Percentiles rank a stretch among this genome's conserved stretches.
Evolutionary conservation across 306 rosid species (phyloP).

Genomic region (Luffa aegyptiaca): DNA sequence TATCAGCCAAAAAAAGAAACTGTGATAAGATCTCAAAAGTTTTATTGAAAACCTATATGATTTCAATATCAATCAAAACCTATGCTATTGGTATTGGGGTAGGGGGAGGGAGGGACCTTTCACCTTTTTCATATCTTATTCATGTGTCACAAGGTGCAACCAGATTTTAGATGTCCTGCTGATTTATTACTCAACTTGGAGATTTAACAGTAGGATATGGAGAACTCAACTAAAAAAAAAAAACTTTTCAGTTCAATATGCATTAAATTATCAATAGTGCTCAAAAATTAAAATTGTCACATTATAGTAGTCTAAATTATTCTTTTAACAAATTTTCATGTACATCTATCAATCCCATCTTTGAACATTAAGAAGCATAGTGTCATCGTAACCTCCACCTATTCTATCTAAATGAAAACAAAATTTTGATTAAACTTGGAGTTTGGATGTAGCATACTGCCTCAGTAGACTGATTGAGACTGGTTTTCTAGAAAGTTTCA

Average conservation of each 20-base stretch:
- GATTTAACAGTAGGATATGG: neutral
- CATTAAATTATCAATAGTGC: neutral
- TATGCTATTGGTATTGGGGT: neutral
- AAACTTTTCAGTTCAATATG: neutral
- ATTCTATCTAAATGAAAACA: neutral
- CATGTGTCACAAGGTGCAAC: neutral
- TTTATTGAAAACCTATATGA: neutral
- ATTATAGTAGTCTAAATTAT: neutral
- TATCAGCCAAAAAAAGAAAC: neutral
- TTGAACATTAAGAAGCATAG: neutral
- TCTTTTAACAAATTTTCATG: neutral
- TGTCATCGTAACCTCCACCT: neutral
- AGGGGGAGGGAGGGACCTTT: neutral
- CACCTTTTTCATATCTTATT: neutral
- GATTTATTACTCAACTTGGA: slow-evolving; percentile 1
- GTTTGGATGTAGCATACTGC: neutral
- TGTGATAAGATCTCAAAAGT: neutral
- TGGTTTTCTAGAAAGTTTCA: no score
- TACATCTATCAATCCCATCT: neutral
- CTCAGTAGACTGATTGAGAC: neutral
- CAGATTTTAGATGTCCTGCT: neutral
- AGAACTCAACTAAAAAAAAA: neutral
- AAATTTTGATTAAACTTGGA: neutral
- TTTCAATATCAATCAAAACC: neutral
- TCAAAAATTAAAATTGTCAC: neutral